Percentiles rank a stretch among this genome's conserved stretches.
These are phyloP conservation scores for Argentina anserina DNA, from an alignment of 306 rosid genomes.

Conservation along the genomic window DNA sequence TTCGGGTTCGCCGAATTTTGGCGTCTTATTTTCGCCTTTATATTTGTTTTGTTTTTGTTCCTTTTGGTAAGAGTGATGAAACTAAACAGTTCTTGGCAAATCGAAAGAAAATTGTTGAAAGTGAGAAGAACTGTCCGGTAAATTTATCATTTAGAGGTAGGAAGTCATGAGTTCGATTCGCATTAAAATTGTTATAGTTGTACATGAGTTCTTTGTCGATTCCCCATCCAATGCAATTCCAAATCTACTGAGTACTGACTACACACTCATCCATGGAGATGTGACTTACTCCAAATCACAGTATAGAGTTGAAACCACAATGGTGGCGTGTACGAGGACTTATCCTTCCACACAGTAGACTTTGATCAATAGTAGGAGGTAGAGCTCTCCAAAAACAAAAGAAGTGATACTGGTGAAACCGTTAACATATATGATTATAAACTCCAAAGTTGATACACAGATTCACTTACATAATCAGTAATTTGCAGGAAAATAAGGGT, in stretches of 20 bases:
- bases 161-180: no score
- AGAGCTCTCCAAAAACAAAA: not conserved
- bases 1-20: not conserved
- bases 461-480: conserved; percentile 8
- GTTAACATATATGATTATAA: not conserved
- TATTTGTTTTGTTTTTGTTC: not conserved
- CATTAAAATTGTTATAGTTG: no score
- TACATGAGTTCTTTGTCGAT: no score
- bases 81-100: no score
- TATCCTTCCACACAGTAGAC: not conserved
- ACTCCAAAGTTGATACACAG: conserved; percentile 1
- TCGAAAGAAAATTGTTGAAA: not conserved
- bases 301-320: not conserved
- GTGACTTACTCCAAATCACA: not conserved
- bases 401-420: not conserved
- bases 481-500: not conserved
- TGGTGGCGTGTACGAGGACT: not conserved
- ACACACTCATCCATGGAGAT: not conserved
- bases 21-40: not conserved
- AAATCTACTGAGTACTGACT: not conserved
- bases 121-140: no score
- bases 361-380: not conserved
- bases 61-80: not conserved
- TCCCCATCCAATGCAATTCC: not conserved
- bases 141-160: no score